Base-by-base conservation (phyloP, 1,284 basidiomycete genomes). In the Naganishia cerealis region DNA sequence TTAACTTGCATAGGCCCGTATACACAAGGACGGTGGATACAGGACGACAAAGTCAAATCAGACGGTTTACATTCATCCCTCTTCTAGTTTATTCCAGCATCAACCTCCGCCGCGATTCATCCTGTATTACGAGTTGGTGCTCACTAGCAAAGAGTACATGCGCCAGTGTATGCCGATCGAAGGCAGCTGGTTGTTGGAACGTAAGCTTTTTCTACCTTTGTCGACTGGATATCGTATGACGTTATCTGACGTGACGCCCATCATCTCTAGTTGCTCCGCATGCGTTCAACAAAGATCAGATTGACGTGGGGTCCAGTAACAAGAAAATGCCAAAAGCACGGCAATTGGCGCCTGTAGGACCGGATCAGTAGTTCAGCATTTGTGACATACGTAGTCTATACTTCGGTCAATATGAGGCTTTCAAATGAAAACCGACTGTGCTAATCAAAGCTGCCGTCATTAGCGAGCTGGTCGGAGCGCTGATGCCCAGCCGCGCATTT, bases 161-260 rank as follows among this genome's bases (percentile, higher is more conserved):
- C 88, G 92, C 67, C 94, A 97, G 85, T 86, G 94, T 52, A 98
- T 98, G 93, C 93, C 96, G 75, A 97, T 99, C 77, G 94, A 96
- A 77, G 90, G 94, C 0, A 81, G 87, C 52, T 98, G 95, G 95
- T 79, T 99, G 56, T 79, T 96, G 61, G 94, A 98, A 85, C 90
- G 91, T 89, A 67, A 72, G 86, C 29, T 33, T 82, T 4, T 36
- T 39, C 40, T 26, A 26, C 48, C 39, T 48, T 53, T 26, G 13
- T 24, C 15, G 15, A 38, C 48, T 16, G 40, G 40, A 16, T 43
- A n/a, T 43, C 18, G 39, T 65, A 56, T 33, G 68, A 33, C 53
- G 55, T 39, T 50, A 7, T 33, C 46, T 38, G 52, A 40, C 52
- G 54, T 46, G 39, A 50, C 50, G 40, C 71, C 53, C 54, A 18